Evolutionary conservation across 2,329 filamentous ascomycete genomes (phyloP), one percentile per base, ranked within the genome.

Genomic region (Monosporascus sp.): DNA sequence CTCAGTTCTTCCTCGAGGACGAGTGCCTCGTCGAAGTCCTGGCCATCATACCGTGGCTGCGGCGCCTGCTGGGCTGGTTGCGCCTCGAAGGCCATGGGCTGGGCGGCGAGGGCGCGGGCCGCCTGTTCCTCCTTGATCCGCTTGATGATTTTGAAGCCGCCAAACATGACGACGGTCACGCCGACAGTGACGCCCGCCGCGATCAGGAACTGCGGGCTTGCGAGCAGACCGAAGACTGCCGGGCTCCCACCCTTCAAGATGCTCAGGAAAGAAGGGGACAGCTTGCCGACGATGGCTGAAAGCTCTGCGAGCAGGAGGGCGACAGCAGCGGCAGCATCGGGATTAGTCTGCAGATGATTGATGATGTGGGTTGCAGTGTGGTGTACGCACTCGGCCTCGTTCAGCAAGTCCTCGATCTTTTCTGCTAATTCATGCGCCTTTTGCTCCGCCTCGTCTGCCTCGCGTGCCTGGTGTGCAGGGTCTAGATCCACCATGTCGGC

Each of bases 121-220:
- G 66, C 63, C 44, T 67, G 68, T 17, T 66, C 67, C 51, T 80
- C 78, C 55, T 73, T 71, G 60, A 97, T 90, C 62, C 85, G 87
- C 78, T 97, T 95, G 73, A 99, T 86, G 69, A 99, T 97, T 74
- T 96, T 97, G 82, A 91, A 97, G 5, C 94, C 93, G 51, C 94
- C 94, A 56, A 99, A 90, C 69, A 94, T 92, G 64, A 99, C 90
- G 8, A 97, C 86, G 0, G 94, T 97, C n/a, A 96, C 86, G 16
- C 94, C 94, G 0, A 96, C 85, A 1, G 89, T 90, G 16, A 96
- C 85, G 44, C 92, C 90, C 1, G 90, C 91, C 4, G 91, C 91
- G 63, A 99, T 96, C 58, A 97, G 82, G 68, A 99, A 99, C 66
- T 99, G 91, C 1, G 94, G 94, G 53, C 88, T 92, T 0, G 90